phyloP scores from a whole-genome alignment of 106 monocot species.

The Dendrobium catenatum region DNA sequence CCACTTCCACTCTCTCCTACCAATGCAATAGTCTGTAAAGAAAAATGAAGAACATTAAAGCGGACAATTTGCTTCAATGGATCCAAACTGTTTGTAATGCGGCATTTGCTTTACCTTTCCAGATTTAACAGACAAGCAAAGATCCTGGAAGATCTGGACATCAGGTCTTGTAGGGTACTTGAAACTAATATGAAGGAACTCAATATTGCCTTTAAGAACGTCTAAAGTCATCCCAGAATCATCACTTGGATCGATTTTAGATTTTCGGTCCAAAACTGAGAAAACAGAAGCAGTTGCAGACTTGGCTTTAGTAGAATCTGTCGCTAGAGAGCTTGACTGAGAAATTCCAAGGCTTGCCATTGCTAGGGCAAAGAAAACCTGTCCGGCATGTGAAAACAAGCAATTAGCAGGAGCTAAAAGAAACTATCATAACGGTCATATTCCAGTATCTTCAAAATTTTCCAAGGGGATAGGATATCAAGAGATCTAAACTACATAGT shows the following conservation, averaged over 20 bases:
- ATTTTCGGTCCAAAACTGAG: constrained; percentile 25
- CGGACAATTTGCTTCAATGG: neutral
- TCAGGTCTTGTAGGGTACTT: constrained; percentile 35
- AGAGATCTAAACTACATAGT: neutral
- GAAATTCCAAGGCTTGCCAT: constrained; percentile 31
- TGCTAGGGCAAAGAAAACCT: constrained; percentile 35
- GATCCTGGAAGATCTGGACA: constrained; percentile 33
- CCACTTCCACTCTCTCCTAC: constrained; percentile 18
- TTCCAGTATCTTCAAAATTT: too few species aligned
- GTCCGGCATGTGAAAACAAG: neutral
- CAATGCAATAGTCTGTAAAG: constrained; percentile 24
- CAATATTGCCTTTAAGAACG: constrained; percentile 26
- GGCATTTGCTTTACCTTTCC: constrained; percentile 22
- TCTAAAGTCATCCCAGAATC: constrained; percentile 26
- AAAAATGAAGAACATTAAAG: neutral
- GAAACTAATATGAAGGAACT: constrained; percentile 28
- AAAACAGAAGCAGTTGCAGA: constrained; percentile 31
- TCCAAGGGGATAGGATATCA: neutral
- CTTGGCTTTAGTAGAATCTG: constrained; percentile 36
- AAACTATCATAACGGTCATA: too few species aligned
- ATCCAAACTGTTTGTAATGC: neutral
- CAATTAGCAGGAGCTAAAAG: neutral
- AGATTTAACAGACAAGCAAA: constrained; percentile 21
- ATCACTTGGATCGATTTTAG: constrained; percentile 27
- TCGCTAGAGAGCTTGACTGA: constrained; percentile 28